Evolutionary conservation across 2,329 filamentous ascomycete species (phyloP), one percentile per base, ranked within the genome.

Genomic region (Neoascochyta sp.): DNA sequence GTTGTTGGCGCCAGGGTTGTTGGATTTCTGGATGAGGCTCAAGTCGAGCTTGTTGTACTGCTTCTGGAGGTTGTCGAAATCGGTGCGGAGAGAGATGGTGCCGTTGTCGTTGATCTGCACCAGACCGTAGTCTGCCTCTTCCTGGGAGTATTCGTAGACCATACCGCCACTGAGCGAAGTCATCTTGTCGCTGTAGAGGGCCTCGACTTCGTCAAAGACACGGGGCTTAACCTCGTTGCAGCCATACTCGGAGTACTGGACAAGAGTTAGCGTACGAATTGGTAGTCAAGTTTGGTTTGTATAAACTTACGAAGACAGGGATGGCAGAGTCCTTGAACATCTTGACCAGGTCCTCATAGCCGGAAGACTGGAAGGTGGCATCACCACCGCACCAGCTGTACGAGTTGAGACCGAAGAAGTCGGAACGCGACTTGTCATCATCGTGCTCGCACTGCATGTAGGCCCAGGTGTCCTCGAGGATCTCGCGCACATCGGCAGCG

Each of bases 121-220:
- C 5, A 75, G 57, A 26, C 72, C 72, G 43, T 67, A 75, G 47
- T 74, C 61, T 58, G 82, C 81, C 22, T 67, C 63, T 57, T 89
- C 86, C 63, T 88, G 74, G 1, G 78, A 80, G 63, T 77, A 90
- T 64, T 92, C 83, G 68, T 90, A 92, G 24, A 90, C 83, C 24
- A 92, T 71, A 43, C 84, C 85, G 41, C 86, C 86, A 32, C 79
- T 81, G 54, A 90, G 79, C 34, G 78, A 69, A 11, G 69, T 80
- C 82, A 90, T 88, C 43, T 86, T 50, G 21, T 70, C 52, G 34
- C 83, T 74, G 62, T 90, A 90, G 45, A 92, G 78, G 40, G 80
- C 70, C 32, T 69, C 71, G 9, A 87, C 81, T 64, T 92, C 86
- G 45, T 83, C 81, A 67, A 88, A 92, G 49, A 79, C 64, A 47